These are phyloP conservation scores for Alternaria gansuensis DNA, from an alignment of 2,329 filamentous ascomycete species.

Conservation along the genomic window DNA sequence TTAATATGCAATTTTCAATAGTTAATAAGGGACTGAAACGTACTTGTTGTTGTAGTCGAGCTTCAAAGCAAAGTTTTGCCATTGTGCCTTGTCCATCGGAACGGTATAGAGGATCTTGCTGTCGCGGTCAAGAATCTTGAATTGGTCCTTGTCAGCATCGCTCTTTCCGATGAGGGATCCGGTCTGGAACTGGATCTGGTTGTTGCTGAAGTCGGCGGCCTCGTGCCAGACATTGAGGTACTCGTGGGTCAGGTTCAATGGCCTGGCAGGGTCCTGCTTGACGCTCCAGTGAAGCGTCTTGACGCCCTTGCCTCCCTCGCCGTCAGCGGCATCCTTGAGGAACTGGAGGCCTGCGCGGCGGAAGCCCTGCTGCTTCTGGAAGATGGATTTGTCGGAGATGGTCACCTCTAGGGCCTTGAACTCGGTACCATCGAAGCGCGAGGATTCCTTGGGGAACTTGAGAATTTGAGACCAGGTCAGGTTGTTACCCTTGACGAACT, in stretches of 20 bases:
- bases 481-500: conserved; percentile 63
- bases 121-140: conserved; percentile 53
- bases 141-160: conserved; percentile 54
- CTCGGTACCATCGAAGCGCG: conserved; percentile 58
- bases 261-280: conserved; percentile 61
- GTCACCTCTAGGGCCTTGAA: conserved; percentile 63
- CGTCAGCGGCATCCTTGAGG: conserved; percentile 61
- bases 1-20: neutral
- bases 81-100: conserved; percentile 61
- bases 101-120: conserved; percentile 59
- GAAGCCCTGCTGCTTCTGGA: conserved; percentile 67
- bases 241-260: conserved; percentile 68
- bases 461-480: conserved; percentile 63
- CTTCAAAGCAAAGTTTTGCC: conserved; percentile 70
- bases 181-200: conserved; percentile 62
- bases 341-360: conserved; percentile 66
- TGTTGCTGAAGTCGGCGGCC: conserved; percentile 52
- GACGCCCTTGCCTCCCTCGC: conserved; percentile 62
- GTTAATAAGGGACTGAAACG: conserved; percentile 23
- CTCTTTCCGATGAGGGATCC: conserved; percentile 62
- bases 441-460: conserved; percentile 57
- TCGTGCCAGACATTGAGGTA: conserved; percentile 61
- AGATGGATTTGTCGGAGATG: conserved; percentile 68
- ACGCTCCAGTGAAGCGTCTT: conserved; percentile 71
- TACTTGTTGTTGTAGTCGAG: conserved; percentile 67